phyloP scores from a whole-genome alignment of 1,284 basidiomycete species.

The Apiotrichum montevideense region DNA sequence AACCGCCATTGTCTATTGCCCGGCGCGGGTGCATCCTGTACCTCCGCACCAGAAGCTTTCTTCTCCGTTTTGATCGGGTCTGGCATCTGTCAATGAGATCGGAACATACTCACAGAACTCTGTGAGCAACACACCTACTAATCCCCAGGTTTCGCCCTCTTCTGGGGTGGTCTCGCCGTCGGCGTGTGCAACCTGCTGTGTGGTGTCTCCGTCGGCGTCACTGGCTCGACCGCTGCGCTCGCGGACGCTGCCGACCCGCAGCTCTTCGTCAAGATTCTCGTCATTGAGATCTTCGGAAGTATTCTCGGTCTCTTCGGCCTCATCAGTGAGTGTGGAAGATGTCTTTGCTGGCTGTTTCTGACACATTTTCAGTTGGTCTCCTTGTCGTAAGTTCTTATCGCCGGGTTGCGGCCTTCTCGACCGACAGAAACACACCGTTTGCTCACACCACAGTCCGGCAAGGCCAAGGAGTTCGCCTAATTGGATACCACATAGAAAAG shows the following conservation, averaged over 20 bases:
- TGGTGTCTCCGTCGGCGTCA: constrained; percentile 82
- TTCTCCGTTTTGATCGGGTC: too few species aligned
- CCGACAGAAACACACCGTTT: not conserved
- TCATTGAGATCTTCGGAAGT: constrained; percentile 91
- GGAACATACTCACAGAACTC: too few species aligned
- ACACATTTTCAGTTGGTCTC: constrained; percentile 38
- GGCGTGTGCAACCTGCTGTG: constrained; percentile 85
- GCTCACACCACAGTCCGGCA: constrained; percentile 38
- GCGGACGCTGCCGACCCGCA: constrained; percentile 88
- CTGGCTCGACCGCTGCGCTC: constrained; percentile 84
- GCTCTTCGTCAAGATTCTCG: constrained; percentile 87
- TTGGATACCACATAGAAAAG: constrained; percentile 10
- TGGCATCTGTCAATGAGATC: too few species aligned
- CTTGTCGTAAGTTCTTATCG: constrained; percentile 39
- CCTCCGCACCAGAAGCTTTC: too few species aligned
- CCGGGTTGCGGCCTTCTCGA: not conserved
- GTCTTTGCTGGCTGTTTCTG: constrained; percentile 7
- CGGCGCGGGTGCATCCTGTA: too few species aligned
- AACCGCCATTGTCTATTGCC: too few species aligned
- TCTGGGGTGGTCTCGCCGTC: constrained; percentile 91
- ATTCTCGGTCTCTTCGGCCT: constrained; percentile 85
- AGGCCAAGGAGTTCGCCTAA: constrained; percentile 47
- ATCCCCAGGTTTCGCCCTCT: constrained; percentile 70
- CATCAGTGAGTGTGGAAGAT: constrained; percentile 60
- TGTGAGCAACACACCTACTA: not conserved